Base-by-base conservation (phyloP, 768 basidiomycete genomes). In the Agaricus subrufescens region DNA sequence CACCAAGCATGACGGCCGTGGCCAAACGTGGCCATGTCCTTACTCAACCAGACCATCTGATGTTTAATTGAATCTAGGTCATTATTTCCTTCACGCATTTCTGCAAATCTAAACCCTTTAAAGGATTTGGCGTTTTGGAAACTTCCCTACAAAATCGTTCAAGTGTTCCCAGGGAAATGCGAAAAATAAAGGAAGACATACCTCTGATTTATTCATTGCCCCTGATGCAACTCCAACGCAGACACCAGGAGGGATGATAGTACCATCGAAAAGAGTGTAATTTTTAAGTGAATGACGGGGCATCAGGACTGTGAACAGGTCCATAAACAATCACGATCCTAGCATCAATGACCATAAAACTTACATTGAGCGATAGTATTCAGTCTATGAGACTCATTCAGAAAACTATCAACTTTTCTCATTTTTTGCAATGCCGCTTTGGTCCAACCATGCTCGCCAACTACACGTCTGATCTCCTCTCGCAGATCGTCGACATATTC, bases 201-300 rank as follows among this genome's bases (percentile, higher is more conserved):
- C 65, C 47, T 65, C 62, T 37, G 66, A 60, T 4, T 60, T 59
- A 30, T 79, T 77, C 42, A 67, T 66, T 2, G 67, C 61, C 14
- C 53, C 55, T 19, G 61, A 44, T 1, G 75, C 62, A 6, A 69
- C 61, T 15, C 62, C 60, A 12, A 79, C 54, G 19, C 68, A 60
- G 3, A 27, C 45, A 7, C 60, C 60, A 27, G 52, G 19, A 3
- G 60, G 60, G 23, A 61, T 46, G 38, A 56, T 19, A 3, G 71
- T 72, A 3, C 77, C 78, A 62, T 80, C 72, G 2, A 75, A 75
- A 47, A 81, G 73, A 0, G 70, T 74, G 59, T 73, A 73, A 37
- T 75, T 73, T 52, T 71, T 63, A 30, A 74, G 50, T 1, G 67
- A 69, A 52, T 68, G 66, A 6, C 76, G 55, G 3, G 12, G 23